Conservation (phyloP, 2,329 filamentous ascomycete genomes). For the Beauveria australis region DNA sequence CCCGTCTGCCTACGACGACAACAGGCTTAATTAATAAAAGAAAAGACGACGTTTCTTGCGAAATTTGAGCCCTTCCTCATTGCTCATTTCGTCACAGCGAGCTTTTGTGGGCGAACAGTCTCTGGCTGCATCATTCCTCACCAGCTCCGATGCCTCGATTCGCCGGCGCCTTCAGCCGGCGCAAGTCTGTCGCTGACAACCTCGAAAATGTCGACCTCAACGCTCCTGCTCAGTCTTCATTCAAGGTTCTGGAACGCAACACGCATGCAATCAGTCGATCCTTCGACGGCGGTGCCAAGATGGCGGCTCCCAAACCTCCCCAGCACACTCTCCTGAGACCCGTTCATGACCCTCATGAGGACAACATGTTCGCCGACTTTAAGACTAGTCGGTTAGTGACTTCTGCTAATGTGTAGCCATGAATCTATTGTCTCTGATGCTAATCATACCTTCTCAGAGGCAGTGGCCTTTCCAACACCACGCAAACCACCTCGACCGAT, state of each 20-base stretch:
- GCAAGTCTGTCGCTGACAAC: conserved; percentile 51
- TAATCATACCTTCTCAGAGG: conserved; percentile 31
- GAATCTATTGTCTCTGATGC: conserved; percentile 13
- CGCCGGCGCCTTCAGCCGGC: conserved; percentile 49
- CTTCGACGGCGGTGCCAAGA: conserved; percentile 41
- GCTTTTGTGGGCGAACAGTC: conserved; percentile 1
- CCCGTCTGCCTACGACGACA: conserved; percentile 1
- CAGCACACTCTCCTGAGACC: conserved; percentile 30
- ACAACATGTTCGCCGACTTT: conserved; percentile 51
- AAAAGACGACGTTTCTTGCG: background rate
- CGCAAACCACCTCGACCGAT: conserved; percentile 51
- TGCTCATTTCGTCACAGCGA: background rate
- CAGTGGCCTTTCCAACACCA: conserved; percentile 54
- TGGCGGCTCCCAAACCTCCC: conserved; percentile 29
- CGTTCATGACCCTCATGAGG: conserved; percentile 33
- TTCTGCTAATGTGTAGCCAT: conserved; percentile 9
- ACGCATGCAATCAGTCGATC: conserved; percentile 37
- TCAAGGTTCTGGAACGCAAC: conserved; percentile 49
- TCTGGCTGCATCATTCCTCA: conserved; percentile 13
- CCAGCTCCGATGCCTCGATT: conserved; percentile 52
- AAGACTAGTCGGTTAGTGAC: conserved; percentile 46
- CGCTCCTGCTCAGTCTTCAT: conserved; percentile 40
- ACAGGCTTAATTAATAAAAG: background rate
- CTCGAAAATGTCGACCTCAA: conserved; percentile 41
- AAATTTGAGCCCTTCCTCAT: background rate